Evolutionary conservation across 768 basidiomycete species (phyloP), one percentile per base, ranked within the genome.

Genomic region (Termitomyces sp.): DNA sequence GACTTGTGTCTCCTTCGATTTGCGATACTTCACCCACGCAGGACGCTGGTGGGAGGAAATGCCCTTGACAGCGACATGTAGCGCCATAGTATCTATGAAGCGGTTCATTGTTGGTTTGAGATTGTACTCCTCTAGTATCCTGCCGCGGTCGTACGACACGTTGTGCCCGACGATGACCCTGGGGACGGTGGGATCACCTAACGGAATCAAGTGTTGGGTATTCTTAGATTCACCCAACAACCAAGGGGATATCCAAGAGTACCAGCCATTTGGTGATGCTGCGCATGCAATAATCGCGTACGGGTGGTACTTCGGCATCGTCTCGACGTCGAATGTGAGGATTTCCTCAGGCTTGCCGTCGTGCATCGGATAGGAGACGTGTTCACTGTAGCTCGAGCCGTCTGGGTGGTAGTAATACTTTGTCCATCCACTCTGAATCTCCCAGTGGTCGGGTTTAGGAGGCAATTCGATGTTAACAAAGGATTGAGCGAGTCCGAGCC

Each of bases 191-290:
- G 82, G 70, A 53, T 80, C 72, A 1, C 92, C 90, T 2, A 95
- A 59, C 0, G 93, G 86, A 52, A 95, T 84, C 54, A 96, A 76
- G 32, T 95, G 92, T 45, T 83, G 75, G 9, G 78, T 74, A 57
- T 76, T 71, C 0, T 72, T 68, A 20, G 83, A 74, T 51, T 86
- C 76, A 14, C 81, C 82, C 4, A 94, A 78, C 10, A 97, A 72
- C 94, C 94, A 96, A 0, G 97, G 97, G 0, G 92, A 94, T 60
- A 97, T 84, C 95, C 97, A 99, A 3, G 84, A 83, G 67, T 98
- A 99, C 96, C 97, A 98, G 1, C 85, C 88, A 50, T 84, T 85
- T 24, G 80, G 77, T 5, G 93, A 87, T 1, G 83, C 90, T 3
- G 95, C 95, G 59, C 86, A 88, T 1, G 97, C 95, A 77, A 98